Conservation (phyloP, 192 early-diverging fungal species). For the Rhizophagus clarus region DNA sequence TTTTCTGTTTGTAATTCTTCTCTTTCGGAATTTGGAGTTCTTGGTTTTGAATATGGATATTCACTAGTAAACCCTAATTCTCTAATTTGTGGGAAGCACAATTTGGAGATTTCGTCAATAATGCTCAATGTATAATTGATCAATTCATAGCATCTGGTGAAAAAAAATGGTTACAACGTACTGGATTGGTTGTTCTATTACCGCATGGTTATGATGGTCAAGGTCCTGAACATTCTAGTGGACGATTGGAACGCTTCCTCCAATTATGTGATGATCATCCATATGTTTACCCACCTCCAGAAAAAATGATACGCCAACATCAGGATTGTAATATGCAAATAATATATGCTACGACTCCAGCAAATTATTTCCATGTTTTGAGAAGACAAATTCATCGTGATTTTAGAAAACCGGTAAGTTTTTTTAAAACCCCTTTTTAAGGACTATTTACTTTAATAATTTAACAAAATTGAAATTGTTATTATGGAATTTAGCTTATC, state of each 20-base stretch:
- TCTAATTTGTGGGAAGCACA: constrained; percentile 97
- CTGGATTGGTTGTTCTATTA: constrained; percentile 89
- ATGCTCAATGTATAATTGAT: constrained; percentile 96
- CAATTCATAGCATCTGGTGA: constrained; percentile 96
- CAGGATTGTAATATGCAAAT: constrained; percentile 99
- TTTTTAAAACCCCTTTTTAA: not conserved
- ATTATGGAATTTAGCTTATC: constrained; percentile 51
- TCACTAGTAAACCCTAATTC: constrained; percentile 93
- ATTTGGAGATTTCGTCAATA: constrained; percentile 98
- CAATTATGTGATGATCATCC: constrained; percentile 96
- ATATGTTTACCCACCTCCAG: constrained; percentile 72
- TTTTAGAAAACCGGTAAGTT: constrained; percentile 90
- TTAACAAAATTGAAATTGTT: not conserved
- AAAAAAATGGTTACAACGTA: constrained; percentile 88
- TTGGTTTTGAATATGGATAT: constrained; percentile 98
- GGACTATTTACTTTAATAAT: too few relatives aligned
- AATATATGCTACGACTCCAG: constrained; percentile 94
- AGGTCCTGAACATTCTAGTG: constrained; percentile 97
- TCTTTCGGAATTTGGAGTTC: constrained; percentile 91
- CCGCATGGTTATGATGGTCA: constrained; percentile 99
- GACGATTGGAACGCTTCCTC: constrained; percentile 93
- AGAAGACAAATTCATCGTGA: constrained; percentile 96
- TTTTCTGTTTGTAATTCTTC: constrained; percentile 95
- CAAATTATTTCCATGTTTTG: constrained; percentile 96
- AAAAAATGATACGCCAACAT: constrained; percentile 88